These are phyloP conservation scores for Paraconiothyrium brasiliense DNA, from an alignment of 2,329 filamentous ascomycete species.

Conservation along the genomic window DNA sequence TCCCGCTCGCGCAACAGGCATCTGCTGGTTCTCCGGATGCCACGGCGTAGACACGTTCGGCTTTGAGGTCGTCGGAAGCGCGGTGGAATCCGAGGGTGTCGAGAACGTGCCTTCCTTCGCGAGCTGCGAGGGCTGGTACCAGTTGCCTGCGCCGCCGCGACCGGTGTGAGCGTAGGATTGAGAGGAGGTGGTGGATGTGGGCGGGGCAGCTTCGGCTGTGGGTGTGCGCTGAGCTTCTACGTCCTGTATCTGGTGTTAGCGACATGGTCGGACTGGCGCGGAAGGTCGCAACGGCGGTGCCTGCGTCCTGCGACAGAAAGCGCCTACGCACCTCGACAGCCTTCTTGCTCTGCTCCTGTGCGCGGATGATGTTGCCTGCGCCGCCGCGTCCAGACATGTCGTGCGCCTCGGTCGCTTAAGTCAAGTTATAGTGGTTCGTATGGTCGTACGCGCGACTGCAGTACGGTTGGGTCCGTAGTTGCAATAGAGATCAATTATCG, in stretches of 20 bases:
- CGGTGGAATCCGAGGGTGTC: conserved; percentile 38
- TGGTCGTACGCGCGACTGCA: no score
- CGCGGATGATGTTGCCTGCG: conserved; percentile 55
- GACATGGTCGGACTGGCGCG: background rate
- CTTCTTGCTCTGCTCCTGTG: conserved; percentile 44
- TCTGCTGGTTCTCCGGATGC: conserved; percentile 45
- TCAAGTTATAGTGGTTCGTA: background rate
- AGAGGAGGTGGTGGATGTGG: conserved; percentile 23
- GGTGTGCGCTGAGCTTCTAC: conserved; percentile 50
- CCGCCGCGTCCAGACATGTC: conserved; percentile 55
- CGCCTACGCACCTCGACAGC: conserved; percentile 37
- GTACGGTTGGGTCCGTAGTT: no score
- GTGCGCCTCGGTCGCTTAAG: background rate
- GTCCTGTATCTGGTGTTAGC: conserved; percentile 38
- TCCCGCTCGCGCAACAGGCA: conserved; percentile 49
- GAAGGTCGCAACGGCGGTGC: background rate
- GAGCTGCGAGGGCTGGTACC: conserved; percentile 54
- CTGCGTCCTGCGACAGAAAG: background rate
- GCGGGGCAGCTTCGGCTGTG: conserved; percentile 22
- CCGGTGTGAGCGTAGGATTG: conserved; percentile 56
- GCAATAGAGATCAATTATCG: background rate
- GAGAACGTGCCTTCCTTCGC: conserved; percentile 51
- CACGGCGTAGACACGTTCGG: conserved; percentile 45
- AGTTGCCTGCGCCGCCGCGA: conserved; percentile 59
- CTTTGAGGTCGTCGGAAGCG: conserved; percentile 36